Percentiles rank a stretch among this genome's conserved stretches.
phyloP scores from a whole-genome alignment of 768 basidiomycete genomes.

The Hygrophoropsis aurantiaca region DNA sequence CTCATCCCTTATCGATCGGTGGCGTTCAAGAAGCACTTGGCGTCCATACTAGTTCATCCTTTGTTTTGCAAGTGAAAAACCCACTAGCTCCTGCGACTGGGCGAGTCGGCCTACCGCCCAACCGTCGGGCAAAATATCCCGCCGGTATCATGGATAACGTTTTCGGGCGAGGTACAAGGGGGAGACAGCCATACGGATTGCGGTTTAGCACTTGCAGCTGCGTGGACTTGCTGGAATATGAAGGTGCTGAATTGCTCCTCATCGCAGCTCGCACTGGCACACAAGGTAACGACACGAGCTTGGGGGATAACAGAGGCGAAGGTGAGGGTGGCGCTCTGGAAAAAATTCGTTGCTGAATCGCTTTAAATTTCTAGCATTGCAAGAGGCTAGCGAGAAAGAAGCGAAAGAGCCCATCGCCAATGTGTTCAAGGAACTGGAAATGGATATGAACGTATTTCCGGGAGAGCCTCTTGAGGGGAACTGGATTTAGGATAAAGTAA shows the following conservation, averaged over 20 bases:
- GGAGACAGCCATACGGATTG: conserved; percentile 46
- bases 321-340: conserved; percentile 31
- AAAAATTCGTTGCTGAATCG: not conserved
- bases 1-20: conserved; percentile 49
- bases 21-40: conserved; percentile 58
- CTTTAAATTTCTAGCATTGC: conserved; percentile 34
- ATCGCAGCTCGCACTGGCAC: conserved; percentile 51
- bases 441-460: conserved; percentile 41
- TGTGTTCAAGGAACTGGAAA: conserved; percentile 46
- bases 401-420: conserved; percentile 36
- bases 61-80: conserved; percentile 63
- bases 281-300: conserved; percentile 45
- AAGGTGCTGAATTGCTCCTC: conserved; percentile 53
- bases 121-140: conserved; percentile 44
- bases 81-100: conserved; percentile 46
- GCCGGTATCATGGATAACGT: conserved; percentile 45
- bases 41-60: conserved; percentile 51
- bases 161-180: conserved; percentile 47
- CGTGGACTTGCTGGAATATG: conserved; percentile 52
- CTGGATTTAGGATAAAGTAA: conserved; percentile 39
- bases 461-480: conserved; percentile 49
- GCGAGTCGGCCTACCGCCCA: conserved; percentile 23
- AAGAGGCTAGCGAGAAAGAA: conserved; percentile 39
- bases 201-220: conserved; percentile 52
- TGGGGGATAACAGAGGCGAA: conserved; percentile 53